A percentile compares a stretch with the other conserved stretches of the same genome.
These are phyloP conservation scores for Pseudopithomyces maydicus DNA, from an alignment of 2,329 filamentous ascomycete species.

Conservation along the genomic window DNA sequence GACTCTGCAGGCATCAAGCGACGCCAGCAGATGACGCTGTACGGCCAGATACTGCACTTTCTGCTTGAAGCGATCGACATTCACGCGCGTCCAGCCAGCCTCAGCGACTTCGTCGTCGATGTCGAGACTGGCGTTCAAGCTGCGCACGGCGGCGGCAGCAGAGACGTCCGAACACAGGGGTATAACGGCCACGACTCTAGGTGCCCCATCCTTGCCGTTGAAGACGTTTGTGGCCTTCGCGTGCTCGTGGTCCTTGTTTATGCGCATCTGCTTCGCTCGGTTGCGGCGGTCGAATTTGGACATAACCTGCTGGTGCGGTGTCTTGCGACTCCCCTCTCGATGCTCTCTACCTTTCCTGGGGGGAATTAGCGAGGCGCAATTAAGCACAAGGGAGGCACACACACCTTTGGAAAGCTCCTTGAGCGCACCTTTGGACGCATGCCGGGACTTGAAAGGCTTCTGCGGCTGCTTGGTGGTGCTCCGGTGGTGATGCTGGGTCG, in stretches of 20 bases:
- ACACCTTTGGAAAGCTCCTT: constrained; percentile 84
- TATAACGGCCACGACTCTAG: constrained; percentile 85
- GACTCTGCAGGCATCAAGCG: constrained; percentile 82
- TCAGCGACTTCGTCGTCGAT: constrained; percentile 68
- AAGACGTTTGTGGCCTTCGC: constrained; percentile 81
- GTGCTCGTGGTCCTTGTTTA: constrained; percentile 82
- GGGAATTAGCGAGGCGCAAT: not conserved
- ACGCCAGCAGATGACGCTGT: constrained; percentile 73
- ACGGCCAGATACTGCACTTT: constrained; percentile 84
- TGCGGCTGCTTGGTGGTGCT: constrained; percentile 87
- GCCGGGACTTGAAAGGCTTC: constrained; percentile 91
- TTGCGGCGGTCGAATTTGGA: constrained; percentile 96
- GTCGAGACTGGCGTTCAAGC: constrained; percentile 79
- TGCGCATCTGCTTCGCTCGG: constrained; percentile 87
- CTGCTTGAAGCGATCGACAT: constrained; percentile 92
- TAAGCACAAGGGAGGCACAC: not conserved
- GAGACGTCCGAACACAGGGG: constrained; percentile 79
- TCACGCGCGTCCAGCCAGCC: constrained; percentile 65
- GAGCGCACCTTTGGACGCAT: constrained; percentile 84
- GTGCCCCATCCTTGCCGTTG: constrained; percentile 81
- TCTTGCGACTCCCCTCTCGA: constrained; percentile 80
- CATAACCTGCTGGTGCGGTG: constrained; percentile 94
- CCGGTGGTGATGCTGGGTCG: constrained; percentile 72
- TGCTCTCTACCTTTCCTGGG: constrained; percentile 74
- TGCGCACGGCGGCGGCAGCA: constrained; percentile 67